Conservation (phyloP, 441 rosid genomes). For the Geranium incanum region DNA sequence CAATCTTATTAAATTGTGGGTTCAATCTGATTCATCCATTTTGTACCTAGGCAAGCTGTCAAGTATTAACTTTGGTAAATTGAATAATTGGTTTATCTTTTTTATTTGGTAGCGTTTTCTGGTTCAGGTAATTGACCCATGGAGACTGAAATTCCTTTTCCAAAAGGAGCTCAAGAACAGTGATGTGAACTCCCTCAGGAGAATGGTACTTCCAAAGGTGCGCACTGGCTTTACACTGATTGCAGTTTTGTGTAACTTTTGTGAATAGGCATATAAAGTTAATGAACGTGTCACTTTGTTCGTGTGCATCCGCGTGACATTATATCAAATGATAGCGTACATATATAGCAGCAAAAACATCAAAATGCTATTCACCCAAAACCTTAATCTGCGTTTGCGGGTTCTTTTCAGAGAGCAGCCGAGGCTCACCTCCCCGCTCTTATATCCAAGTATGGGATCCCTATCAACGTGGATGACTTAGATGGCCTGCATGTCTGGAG, state of each 20-base stretch:
- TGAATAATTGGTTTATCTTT: not conserved
- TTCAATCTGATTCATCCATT: not conserved
- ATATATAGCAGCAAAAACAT: not conserved
- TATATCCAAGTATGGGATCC: constrained; percentile 80
- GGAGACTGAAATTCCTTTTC: constrained; percentile 67
- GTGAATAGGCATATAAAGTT: not conserved
- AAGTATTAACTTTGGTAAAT: not conserved
- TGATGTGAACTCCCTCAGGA: constrained; percentile 80
- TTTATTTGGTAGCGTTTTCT: not conserved
- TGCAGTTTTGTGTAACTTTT: not conserved
- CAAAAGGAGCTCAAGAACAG: constrained; percentile 93
- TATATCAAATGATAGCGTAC: not conserved
- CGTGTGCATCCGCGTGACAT: not conserved
- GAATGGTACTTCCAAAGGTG: constrained; percentile 97
- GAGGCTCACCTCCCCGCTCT: constrained; percentile 76
- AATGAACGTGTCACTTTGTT: not conserved
- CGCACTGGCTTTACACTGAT: not conserved
- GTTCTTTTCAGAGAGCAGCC: constrained; percentile 62
- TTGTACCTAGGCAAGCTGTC: not conserved
- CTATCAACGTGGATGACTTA: constrained; percentile 64
- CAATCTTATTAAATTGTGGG: not conserved
- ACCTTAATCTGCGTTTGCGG: not conserved
- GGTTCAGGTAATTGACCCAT: constrained; percentile 55
- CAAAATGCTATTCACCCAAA: not conserved
- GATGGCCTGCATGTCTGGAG: constrained; percentile 79